These are phyloP conservation scores for Abelmoschus esculentus DNA, from an alignment of 345 rosid species.

Conservation along the genomic window DNA sequence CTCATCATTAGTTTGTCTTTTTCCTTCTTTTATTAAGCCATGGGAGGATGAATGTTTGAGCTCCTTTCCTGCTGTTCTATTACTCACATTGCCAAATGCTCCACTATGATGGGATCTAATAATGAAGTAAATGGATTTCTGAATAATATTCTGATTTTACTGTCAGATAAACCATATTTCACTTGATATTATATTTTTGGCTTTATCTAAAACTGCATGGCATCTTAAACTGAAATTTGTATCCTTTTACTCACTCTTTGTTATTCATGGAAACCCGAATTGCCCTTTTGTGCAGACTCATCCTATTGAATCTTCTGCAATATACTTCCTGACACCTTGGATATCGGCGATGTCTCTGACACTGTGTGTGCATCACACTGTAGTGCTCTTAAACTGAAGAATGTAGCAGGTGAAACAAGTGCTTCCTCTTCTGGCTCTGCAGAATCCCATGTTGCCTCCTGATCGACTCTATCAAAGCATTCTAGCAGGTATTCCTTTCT, in stretches of 20 bases:
- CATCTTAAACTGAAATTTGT: neutral
- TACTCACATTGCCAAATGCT: neutral
- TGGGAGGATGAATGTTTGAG: conserved; percentile 4
- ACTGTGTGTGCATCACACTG: conserved; percentile 24
- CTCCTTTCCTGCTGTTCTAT: conserved; percentile 6
- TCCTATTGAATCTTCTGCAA: conserved; percentile 43
- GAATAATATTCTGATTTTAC: neutral
- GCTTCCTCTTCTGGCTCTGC: conserved; percentile 38
- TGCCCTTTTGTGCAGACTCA: conserved; percentile 35
- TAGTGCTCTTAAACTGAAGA: conserved; percentile 44
- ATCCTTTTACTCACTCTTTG: neutral
- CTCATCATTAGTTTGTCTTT: neutral
- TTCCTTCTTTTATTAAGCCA: neutral
- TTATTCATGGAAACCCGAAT: conserved; percentile 3
- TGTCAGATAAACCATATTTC: neutral
- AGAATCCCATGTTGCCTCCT: conserved; percentile 27
- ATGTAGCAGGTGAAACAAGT: conserved; percentile 36
- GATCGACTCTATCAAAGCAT: conserved; percentile 14
- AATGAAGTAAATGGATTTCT: conserved; percentile 6
- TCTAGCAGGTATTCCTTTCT: neutral
- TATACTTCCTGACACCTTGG: conserved; percentile 70
- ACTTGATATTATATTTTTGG: neutral
- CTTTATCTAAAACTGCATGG: neutral
- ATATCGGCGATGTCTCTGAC: conserved; percentile 76
- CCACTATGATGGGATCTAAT: neutral